Evolutionary conservation across 2,329 filamentous ascomycete genomes (phyloP), one percentile per base, ranked within the genome.

Genomic region (Penicillium nordicum): DNA sequence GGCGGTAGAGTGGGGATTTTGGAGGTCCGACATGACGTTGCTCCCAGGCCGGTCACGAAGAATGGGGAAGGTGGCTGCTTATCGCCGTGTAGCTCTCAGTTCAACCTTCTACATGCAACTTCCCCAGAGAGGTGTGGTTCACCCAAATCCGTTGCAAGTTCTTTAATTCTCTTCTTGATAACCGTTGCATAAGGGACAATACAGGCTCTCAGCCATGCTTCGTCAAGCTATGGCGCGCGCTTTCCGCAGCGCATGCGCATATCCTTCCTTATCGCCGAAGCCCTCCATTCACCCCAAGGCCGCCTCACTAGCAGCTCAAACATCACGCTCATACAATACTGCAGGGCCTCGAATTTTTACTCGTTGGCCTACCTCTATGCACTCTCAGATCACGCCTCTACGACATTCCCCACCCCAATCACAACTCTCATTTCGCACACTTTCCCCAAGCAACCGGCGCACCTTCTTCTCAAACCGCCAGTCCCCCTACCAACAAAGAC

Each of bases 401-500:
- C 21, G 29, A 34, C 49, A 18, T 9, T 16, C 30, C 10, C 27
- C 16, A 43, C 3, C 12, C 11, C 23, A 16, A 16, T 27, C 27
- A 34, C 34, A 41, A 7, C 34, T 18, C 29, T 25, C 38, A 18
- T 36, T 30, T 4, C 38, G 12, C 16, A 43, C 21, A 45, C 57
- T 49, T 37, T 36, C 18, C 46, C 34, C 50, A 8, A n/a, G 4
- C 11, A 36, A 38, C n/a, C 46, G n/a, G 43, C 53, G 58, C 21
- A 30, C 57, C 18, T 64, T 62, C 36, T 50, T 51, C 30, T 54
- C 47, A 10, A 47, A 30, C 23, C 44, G 45, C 16, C 48, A 43
- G 30, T 45, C 49, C 18, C 25, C 56, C 12, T 58, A 56, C 46
- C 53, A 57, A 47, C 45, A 53, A 43, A 61, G 58, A 27, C 55